Conservation (phyloP, 2,329 filamentous ascomycete species). For the Botryotinia calthae region DNA sequence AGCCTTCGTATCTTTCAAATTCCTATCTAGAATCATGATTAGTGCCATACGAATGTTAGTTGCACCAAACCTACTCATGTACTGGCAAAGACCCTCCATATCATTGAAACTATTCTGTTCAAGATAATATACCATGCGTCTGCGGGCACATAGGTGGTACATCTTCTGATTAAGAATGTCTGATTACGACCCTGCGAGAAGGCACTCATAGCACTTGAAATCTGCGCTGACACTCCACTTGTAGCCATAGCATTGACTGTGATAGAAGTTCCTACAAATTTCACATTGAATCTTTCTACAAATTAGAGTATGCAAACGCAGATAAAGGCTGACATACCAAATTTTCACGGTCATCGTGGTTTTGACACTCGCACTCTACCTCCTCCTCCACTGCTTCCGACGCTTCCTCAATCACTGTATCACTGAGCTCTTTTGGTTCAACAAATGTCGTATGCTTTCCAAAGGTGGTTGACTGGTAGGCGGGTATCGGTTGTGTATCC, state of each 20-base stretch:
- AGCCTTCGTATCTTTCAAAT: constrained; percentile 7
- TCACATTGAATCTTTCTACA: constrained; percentile 27
- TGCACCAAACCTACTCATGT: constrained; percentile 2
- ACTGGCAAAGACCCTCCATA: constrained; percentile 20
- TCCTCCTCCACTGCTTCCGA: not conserved
- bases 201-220: constrained; percentile 28
- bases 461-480: not conserved
- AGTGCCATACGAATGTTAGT: not conserved
- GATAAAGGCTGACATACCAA: not conserved
- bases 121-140: constrained; percentile 27
- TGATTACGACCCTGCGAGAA: constrained; percentile 18
- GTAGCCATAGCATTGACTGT: constrained; percentile 32
- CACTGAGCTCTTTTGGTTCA: not conserved
- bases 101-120: constrained; percentile 15
- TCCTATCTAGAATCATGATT: not conserved
- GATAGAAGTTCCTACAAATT: constrained; percentile 25
- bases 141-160: constrained; percentile 19
- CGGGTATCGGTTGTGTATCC: constrained; percentile 1
- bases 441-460: not conserved
- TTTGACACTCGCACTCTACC: constrained; percentile 2
- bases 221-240: not conserved
- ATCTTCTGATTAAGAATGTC: constrained; percentile 15
- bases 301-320: not conserved
- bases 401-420: not conserved
- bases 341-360: constrained; percentile 6